Base-by-base conservation (phyloP, 2,329 filamentous ascomycete species). In the Nannizziopsis arthrosporioides region DNA sequence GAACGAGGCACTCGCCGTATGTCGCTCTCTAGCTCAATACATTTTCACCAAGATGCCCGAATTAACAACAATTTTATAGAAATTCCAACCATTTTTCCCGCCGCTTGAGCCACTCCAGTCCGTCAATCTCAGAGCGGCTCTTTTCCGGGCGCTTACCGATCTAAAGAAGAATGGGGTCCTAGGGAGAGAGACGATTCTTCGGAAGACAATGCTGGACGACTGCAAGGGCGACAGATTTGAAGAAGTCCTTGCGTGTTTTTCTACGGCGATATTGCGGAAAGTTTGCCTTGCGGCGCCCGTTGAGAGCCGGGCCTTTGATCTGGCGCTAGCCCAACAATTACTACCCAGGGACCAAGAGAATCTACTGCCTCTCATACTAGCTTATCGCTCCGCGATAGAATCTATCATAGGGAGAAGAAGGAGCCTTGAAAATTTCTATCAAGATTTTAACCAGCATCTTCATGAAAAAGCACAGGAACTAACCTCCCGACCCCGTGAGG, bases 171-270 rank as follows among this genome's bases (percentile, higher is more conserved):
- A 80, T 68, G 89, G 88, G 27, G 72, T 82, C 0, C 72, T 96
- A 7, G 85, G 87, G 2, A 76, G 85, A 43, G 88, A 94, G 59
- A 77, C 78, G 0, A 77, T 93, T 0, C 68, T 96, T 30, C 80
- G 92, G 44, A 95, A 94, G 70, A 94, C 87, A 0, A 94, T 95
- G 85, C 72, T 98, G 44, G 92, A 98, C 61, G 90, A 98, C 58
- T 98, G 92, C 68, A 89, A 84, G 55, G 90, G 90, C 5, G 88
- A 94, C 47, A 82, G 86, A 54, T 78, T 96, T 47, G 88, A 89
- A 61, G 92, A 98, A 61, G 70, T 94, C 1, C 73, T 96, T 22
- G 80, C 86, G 2, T 73, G 80, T 0, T 93, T 98, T 58, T 95
- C 90, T 1, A 85, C 84, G 11, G 77, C 80, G 0, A 88, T 94